Percentiles rank a stretch among this genome's conserved stretches.
These are phyloP conservation scores for Testicularia cyperi DNA, from an alignment of 1,284 basidiomycete species.

Conservation along the genomic window DNA sequence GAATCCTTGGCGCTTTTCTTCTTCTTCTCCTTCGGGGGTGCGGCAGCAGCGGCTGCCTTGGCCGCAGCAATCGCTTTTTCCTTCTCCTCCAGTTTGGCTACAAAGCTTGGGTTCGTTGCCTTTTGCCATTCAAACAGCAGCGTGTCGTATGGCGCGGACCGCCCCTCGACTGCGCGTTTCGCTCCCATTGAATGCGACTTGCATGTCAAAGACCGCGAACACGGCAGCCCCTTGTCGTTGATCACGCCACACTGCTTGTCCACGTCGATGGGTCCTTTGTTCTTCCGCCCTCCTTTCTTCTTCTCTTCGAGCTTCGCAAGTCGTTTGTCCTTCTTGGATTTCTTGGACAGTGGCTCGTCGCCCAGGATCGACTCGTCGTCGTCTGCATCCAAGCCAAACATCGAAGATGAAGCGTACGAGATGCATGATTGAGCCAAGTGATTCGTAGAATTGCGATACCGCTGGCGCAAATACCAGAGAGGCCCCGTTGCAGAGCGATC, in stretches of 20 bases:
- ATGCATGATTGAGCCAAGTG: too few species aligned
- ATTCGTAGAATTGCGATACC: too few species aligned
- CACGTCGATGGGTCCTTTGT: conserved; percentile 66
- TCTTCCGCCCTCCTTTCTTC: conserved; percentile 40
- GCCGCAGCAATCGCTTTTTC: conserved; percentile 53
- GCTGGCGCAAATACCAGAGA: too few species aligned
- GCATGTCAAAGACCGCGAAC: conserved; percentile 94
- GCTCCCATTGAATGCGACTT: conserved; percentile 98
- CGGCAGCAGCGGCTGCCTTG: conserved; percentile 37
- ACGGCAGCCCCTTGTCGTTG: conserved; percentile 89
- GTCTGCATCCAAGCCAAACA: conserved; percentile 4
- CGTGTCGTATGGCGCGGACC: conserved; percentile 81
- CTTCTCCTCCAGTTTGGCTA: conserved; percentile 77
- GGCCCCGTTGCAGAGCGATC: not conserved
- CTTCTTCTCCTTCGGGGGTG: conserved; percentile 51
- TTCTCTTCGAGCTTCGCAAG: conserved; percentile 26
- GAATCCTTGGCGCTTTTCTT: conserved; percentile 35
- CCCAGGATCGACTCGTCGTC: conserved; percentile 28
- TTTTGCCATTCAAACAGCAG: conserved; percentile 83
- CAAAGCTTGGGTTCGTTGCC: conserved; percentile 85
- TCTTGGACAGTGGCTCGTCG: conserved; percentile 24
- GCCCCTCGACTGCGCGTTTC: conserved; percentile 85
- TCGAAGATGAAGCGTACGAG: not conserved
- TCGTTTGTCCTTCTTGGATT: conserved; percentile 27
- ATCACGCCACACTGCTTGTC: conserved; percentile 96